Conservation (phyloP, 495 filamentous ascomycete species). For the Endocarpon pusillum region DNA sequence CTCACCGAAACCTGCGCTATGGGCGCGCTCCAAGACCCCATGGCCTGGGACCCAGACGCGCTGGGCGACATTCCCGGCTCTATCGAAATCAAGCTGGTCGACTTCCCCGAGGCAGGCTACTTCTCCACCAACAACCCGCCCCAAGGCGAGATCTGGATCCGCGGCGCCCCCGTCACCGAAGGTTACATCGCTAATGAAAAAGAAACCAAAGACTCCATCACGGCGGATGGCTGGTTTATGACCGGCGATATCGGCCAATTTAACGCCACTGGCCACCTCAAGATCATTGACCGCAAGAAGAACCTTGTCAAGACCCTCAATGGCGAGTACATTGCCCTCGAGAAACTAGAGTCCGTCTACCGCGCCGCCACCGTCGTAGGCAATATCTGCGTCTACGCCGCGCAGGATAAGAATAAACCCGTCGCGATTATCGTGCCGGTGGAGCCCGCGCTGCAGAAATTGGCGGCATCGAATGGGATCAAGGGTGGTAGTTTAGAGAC, state of each 20-base stretch:
- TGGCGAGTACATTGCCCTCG: constrained; percentile 94
- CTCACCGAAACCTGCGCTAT: constrained; percentile 91
- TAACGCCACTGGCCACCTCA: constrained; percentile 61
- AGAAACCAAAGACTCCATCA: constrained; percentile 60
- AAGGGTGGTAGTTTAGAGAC: constrained; percentile 54
- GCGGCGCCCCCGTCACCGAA: constrained; percentile 52
- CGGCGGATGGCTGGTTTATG: constrained; percentile 84
- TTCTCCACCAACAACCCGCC: constrained; percentile 69
- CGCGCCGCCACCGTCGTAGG: constrained; percentile 67
- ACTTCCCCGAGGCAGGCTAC: constrained; percentile 90
- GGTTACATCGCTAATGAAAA: constrained; percentile 71
- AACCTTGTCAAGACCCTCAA: constrained; percentile 91
- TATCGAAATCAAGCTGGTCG: constrained; percentile 85
- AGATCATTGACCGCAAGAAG: constrained; percentile 95
- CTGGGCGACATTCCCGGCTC: constrained; percentile 69
- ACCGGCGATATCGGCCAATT: constrained; percentile 92
- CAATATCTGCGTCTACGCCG: constrained; percentile 93
- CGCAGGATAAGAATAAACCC: constrained; percentile 62
- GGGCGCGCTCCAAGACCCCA: constrained; percentile 78
- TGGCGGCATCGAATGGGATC: constrained; percentile 57
- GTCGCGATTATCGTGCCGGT: constrained; percentile 87
- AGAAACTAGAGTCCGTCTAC: constrained; percentile 96
- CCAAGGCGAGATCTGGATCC: constrained; percentile 92
- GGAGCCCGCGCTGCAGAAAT: constrained; percentile 68
- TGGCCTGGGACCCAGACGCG: constrained; percentile 70